Conservation (phyloP, 371 early-diverging fungal genomes). For the Zychaea mexicana region DNA sequence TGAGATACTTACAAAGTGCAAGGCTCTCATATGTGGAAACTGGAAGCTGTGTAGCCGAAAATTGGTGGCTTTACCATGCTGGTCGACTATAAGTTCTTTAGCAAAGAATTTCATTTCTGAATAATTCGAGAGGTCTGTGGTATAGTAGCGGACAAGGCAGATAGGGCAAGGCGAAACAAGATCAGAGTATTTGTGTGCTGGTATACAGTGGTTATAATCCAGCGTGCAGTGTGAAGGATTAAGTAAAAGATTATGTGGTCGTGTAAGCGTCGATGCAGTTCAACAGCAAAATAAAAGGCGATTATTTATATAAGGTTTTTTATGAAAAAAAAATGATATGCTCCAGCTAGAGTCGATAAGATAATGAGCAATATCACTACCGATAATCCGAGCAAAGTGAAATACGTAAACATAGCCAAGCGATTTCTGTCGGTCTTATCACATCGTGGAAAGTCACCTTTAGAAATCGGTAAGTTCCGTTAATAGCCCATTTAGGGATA, state of each 20-base stretch:
- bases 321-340: too few relatives aligned
- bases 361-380: too few relatives aligned
- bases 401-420: too few relatives aligned
- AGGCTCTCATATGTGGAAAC: slow-evolving; percentile 23
- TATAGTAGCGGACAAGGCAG: not conserved
- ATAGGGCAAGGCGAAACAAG: not conserved
- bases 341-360: too few relatives aligned
- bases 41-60: slow-evolving; percentile 15
- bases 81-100: slow-evolving; percentile 15
- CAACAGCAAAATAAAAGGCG: too few relatives aligned
- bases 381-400: too few relatives aligned
- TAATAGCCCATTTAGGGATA: not conserved
- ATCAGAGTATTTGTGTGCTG: not conserved
- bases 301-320: too few relatives aligned
- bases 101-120: slow-evolving; percentile 14
- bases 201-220: not conserved
- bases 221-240: too few relatives aligned
- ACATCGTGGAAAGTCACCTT: too few relatives aligned
- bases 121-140: not conserved
- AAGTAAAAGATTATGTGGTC: not conserved
- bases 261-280: not conserved
- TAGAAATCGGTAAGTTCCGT: not conserved
- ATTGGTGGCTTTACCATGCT: slow-evolving; percentile 26
- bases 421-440: too few relatives aligned
- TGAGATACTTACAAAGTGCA: slow-evolving; percentile 17